Base-by-base conservation (phyloP, 345 rosid genomes). In the Raphanus sativus region DNA sequence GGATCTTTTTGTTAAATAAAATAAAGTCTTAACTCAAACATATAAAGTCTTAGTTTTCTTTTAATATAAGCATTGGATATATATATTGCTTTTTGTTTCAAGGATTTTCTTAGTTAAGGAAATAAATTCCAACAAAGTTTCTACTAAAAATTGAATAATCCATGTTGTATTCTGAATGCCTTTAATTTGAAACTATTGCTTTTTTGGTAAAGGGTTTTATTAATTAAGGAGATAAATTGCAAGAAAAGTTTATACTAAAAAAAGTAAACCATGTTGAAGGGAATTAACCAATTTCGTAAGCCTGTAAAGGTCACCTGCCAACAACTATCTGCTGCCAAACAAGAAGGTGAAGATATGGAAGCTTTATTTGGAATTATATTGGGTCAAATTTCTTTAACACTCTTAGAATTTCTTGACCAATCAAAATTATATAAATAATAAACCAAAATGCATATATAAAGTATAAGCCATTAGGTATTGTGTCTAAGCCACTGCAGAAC, bases 311-410 rank as follows among this genome's bases (percentile, higher is more conserved):
- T 28, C n/a, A 56, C 54, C 26, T 71, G 67, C 52, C 61, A 65
- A 65, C 80, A 55, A 77, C 80, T 77, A 21, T 76, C 29, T 15
- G 62, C 55, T 15, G 69, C 32, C 62, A 69, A 69, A 76, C 32
- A 16, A 52, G 70, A 50, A 17, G 56, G 24, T 34, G 64, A 62
- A 62, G 65, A 36, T 62, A 70, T 69, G 24, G 45, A 69, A 62
- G 64, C 75, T 76, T 62, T 76, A 69, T 69, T 76, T 62, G 75
- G 80, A 50, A 61, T 15, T 24, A 50, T 61, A 61, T 10, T 76
- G 28, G 25, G 75, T 69, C 58, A 76, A 42, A 69, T 50, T 34
- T 62, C 38, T 62, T 24, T 50, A 33, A 21, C 69, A 50, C 62
- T 52, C 42, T 62, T 76, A 50, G 42, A 62, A 69, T 69, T 60